phyloP scores from a whole-genome alignment of 441 rosid species.

The Geranium incanum region DNA sequence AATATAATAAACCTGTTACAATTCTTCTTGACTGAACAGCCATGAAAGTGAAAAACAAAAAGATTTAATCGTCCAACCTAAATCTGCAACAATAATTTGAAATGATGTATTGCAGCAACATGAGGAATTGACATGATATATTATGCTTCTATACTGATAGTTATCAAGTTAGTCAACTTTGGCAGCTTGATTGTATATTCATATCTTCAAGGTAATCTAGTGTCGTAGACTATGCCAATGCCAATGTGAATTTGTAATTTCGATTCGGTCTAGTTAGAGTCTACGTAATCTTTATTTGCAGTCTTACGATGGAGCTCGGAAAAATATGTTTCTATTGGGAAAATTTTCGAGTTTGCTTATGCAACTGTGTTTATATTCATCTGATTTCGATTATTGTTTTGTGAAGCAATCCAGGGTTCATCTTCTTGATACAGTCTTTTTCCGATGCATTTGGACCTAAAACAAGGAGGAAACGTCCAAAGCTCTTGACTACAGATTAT shows the following conservation, averaged over 20 bases:
- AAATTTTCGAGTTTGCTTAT: background rate
- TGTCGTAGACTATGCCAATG: background rate
- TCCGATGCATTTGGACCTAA: conserved; percentile 80
- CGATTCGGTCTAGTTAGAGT: background rate
- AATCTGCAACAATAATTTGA: too few species aligned
- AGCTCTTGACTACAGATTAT: conserved; percentile 71
- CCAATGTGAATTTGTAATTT: background rate
- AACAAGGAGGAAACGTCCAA: conserved; percentile 75
- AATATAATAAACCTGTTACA: background rate
- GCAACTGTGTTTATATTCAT: conserved; percentile 11
- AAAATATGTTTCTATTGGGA: background rate
- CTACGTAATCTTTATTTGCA: background rate
- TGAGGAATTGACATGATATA: background rate
- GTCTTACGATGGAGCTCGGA: background rate
- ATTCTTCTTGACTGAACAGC: background rate
- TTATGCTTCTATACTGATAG: background rate
- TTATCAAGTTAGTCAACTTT: background rate
- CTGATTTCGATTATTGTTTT: conserved; percentile 12
- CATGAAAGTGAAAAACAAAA: background rate
- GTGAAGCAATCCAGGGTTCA: conserved; percentile 82
- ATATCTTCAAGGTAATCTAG: background rate
- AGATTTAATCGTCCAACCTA: background rate
- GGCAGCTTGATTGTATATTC: background rate
- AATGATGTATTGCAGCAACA: background rate
- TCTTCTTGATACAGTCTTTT: conserved; percentile 80